phyloP scores from a whole-genome alignment of 768 basidiomycete species.

The Albatrellus ellisii region DNA sequence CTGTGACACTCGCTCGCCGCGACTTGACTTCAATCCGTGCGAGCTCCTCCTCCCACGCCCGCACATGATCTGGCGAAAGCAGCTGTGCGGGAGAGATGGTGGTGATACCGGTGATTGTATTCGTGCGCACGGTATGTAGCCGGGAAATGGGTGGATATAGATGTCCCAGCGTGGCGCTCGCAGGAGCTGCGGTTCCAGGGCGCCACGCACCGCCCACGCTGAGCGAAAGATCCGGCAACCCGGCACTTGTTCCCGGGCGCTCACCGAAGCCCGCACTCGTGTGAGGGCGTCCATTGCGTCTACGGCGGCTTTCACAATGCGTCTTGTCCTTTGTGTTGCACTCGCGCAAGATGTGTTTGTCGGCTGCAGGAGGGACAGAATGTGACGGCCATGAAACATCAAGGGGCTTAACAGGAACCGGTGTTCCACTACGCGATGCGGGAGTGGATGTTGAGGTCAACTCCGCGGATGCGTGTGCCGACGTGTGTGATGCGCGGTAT shows the following conservation, averaged over 20 bases:
- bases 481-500: constrained; percentile 28
- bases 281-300: background rate
- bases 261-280: background rate
- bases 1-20: constrained; percentile 23
- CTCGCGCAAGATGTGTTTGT: constrained; percentile 2
- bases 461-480: constrained; percentile 5
- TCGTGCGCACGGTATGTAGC: background rate
- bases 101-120: constrained; percentile 10
- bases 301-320: constrained; percentile 15
- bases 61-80: constrained; percentile 13
- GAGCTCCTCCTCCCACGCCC: constrained; percentile 72
- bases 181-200: background rate
- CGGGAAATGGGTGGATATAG: too few relatives aligned
- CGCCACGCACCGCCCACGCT: background rate
- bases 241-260: constrained; percentile 3
- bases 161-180: too few relatives aligned
- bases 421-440: background rate
- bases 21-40: constrained; percentile 54
- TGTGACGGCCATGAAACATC: background rate
- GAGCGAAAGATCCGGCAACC: background rate
- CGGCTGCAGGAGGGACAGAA: background rate
- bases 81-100: constrained; percentile 27
- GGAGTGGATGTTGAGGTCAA: constrained; percentile 12
- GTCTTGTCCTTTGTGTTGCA: constrained; percentile 5
- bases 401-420: constrained; percentile 1